Evolutionary conservation across 2,329 filamentous ascomycete species (phyloP).

Genomic region (Niveomyces coronatus): DNA sequence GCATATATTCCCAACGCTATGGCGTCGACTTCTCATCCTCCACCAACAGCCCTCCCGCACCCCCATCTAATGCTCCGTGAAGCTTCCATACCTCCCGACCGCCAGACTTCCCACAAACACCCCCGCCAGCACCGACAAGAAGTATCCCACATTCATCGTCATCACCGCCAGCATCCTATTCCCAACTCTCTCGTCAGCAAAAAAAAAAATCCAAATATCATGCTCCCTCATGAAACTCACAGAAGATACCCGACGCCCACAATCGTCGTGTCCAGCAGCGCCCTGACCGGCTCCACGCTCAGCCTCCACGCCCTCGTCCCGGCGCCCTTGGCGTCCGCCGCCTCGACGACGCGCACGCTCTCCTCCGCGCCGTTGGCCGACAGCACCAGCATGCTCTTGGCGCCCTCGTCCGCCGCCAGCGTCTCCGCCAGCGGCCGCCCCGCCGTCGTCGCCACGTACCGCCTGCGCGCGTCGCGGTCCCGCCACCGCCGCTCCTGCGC

Average conservation of each 20-base stretch:
- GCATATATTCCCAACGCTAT: no score
- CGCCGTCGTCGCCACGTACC: constrained; percentile 66
- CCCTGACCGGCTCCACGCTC: constrained; percentile 66
- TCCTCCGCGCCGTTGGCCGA: constrained; percentile 74
- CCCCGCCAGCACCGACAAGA: constrained; percentile 66
- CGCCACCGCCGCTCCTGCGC: constrained; percentile 55
- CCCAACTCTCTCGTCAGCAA: constrained; percentile 33
- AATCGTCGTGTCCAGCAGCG: constrained; percentile 58
- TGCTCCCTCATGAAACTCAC: constrained; percentile 57
- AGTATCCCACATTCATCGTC: constrained; percentile 82
- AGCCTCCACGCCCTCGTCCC: constrained; percentile 65
- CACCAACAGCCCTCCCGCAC: not conserved
- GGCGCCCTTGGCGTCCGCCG: constrained; percentile 40
- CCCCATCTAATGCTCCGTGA: constrained; percentile 33
- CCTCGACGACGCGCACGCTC: constrained; percentile 67
- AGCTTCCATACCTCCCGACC: constrained; percentile 56
- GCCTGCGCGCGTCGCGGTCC: constrained; percentile 59
- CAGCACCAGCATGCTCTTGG: constrained; percentile 55
- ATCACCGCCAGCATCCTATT: constrained; percentile 88
- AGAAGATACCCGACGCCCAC: constrained; percentile 75
- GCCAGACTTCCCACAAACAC: constrained; percentile 79
- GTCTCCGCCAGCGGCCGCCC: constrained; percentile 48
- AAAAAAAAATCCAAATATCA: not conserved
- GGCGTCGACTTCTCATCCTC: not conserved
- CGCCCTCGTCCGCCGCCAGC: constrained; percentile 47